phyloP scores from a whole-genome alignment of 179 eudicot genomes.

The Pouteria campechiana region DNA sequence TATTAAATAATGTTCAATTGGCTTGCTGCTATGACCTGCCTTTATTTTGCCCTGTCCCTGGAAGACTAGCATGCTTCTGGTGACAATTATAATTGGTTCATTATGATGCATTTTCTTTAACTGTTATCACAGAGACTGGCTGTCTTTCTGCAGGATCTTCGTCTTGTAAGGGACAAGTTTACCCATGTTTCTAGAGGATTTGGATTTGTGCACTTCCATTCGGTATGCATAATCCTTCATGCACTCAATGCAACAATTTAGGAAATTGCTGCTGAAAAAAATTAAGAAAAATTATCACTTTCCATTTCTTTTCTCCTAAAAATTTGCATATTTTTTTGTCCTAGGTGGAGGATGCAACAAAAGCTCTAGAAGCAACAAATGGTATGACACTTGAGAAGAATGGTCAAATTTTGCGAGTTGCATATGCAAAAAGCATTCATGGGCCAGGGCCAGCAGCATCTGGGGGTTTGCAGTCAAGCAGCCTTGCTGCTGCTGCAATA shows the following conservation, averaged over 20 bases:
- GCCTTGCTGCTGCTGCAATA: constrained; percentile 98
- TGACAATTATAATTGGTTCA: no score
- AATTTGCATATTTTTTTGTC: not conserved
- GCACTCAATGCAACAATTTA: no score
- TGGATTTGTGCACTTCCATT: constrained; percentile 86
- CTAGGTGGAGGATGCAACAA: constrained; percentile 94
- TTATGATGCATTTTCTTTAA: not conserved
- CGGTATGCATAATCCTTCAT: constrained; percentile 36
- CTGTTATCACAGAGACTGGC: not conserved
- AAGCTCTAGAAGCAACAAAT: constrained; percentile 85
- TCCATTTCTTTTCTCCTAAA: not conserved
- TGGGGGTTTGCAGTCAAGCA: constrained; percentile 76
- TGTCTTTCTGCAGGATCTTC: constrained; percentile 71
- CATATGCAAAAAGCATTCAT: constrained; percentile 91
- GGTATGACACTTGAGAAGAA: constrained; percentile 86
- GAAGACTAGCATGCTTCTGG: no score
- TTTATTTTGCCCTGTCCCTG: no score
- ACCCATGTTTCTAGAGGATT: constrained; percentile 98
- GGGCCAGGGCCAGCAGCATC: constrained; percentile 77
- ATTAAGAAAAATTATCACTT: no score
- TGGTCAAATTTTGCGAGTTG: constrained; percentile 93
- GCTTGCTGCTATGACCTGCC: no score
- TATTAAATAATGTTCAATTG: constrained; percentile 8
- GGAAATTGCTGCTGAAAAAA: no score
- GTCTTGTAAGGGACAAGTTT: constrained; percentile 94